Conservation (phyloP, 306 rosid genomes). For the Mimosa bimucronata region DNA sequence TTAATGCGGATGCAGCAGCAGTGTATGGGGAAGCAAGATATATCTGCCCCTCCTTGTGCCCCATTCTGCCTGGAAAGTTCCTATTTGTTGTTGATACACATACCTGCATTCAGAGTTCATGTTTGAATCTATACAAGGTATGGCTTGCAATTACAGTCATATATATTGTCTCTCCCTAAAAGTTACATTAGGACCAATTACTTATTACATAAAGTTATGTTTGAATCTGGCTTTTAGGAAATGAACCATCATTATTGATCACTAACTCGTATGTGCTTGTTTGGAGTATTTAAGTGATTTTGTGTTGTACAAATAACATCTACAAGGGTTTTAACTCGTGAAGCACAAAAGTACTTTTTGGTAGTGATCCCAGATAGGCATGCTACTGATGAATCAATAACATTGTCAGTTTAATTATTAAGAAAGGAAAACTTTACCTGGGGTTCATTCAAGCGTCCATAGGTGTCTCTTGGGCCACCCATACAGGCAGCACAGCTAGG, state of each 20-base stretch:
- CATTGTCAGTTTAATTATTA: background rate
- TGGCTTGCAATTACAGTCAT: background rate
- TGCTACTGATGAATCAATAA: background rate
- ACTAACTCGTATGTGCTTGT: background rate
- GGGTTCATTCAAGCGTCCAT: conserved; percentile 80
- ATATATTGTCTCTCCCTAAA: conserved; percentile 5
- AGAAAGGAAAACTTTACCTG: conserved; percentile 44
- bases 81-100: conserved; percentile 70
- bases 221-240: background rate
- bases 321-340: no score
- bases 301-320: no score
- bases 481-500: conserved; percentile 91
- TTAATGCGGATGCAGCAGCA: conserved; percentile 92
- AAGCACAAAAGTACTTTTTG: no score
- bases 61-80: conserved; percentile 93
- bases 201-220: background rate
- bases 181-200: background rate
- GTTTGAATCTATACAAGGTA: background rate
- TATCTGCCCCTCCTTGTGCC: conserved; percentile 83
- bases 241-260: background rate
- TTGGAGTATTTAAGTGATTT: background rate
- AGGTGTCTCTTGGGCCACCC: conserved; percentile 89
- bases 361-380: no score
- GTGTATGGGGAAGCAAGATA: conserved; percentile 92
- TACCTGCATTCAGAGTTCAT: conserved; percentile 51